Evolutionary conservation across 805 yeast species (phyloP).

Genomic region (Blastobotrys chiropterorum): DNA sequence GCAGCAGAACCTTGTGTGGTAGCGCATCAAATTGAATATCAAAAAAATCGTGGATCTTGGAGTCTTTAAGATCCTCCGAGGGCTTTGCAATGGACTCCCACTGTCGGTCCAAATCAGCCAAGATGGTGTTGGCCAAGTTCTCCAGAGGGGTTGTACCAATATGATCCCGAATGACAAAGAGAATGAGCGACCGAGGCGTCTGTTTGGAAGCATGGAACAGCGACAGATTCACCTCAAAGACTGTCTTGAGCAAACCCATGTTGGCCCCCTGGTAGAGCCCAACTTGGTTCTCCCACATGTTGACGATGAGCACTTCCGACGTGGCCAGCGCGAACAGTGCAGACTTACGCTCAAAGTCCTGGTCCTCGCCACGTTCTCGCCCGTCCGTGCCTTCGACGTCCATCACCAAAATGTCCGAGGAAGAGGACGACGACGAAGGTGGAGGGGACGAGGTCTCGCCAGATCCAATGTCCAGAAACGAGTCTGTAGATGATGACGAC

Average conservation of each 20-base stretch:
- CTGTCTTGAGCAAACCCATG: conserved; percentile 91
- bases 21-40: conserved; percentile 77
- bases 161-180: conserved; percentile 91
- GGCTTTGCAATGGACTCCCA: conserved; percentile 82
- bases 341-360: conserved; percentile 94
- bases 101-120: conserved; percentile 63
- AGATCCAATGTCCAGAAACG: conserved; percentile 4
- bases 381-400: conserved; percentile 99
- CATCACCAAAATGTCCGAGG: conserved; percentile 59
- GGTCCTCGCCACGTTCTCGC: conserved; percentile 95
- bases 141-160: conserved; percentile 79
- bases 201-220: conserved; percentile 61
- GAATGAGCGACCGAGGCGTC: conserved; percentile 36
- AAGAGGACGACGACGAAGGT: too few species aligned
- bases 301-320: conserved; percentile 81
- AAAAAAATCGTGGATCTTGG: conserved; percentile 66
- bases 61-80: conserved; percentile 42
- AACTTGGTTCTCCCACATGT: conserved; percentile 95
- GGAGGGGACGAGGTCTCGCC: too few species aligned
- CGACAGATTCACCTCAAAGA: conserved; percentile 88
- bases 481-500: conserved; percentile 1
- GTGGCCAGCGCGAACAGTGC: conserved; percentile 93
- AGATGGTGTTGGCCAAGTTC: conserved; percentile 62
- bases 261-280: conserved; percentile 97
- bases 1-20: conserved; percentile 79